Percentiles rank a stretch among this genome's conserved stretches.
These are phyloP conservation scores for Penicillium sp. DNA, from an alignment of 2,329 filamentous ascomycete species.

Conservation along the genomic window DNA sequence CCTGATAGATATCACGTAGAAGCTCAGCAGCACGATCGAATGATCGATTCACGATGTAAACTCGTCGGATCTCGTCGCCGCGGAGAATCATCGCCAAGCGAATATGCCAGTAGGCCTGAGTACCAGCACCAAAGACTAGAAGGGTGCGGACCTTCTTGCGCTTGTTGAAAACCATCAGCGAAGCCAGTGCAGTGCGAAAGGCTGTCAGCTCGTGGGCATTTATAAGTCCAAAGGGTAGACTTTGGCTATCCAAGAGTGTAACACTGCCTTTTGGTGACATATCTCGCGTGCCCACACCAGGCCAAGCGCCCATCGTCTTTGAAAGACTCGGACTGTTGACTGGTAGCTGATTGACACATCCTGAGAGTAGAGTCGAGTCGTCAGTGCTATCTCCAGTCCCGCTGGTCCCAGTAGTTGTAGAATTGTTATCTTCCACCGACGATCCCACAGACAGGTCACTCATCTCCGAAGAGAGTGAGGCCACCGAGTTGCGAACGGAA, in stretches of 20 bases:
- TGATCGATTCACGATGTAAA: conserved; percentile 77
- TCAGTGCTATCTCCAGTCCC: conserved; percentile 20
- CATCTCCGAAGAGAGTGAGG: conserved; percentile 35
- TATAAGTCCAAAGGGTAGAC: conserved; percentile 60
- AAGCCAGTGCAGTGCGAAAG: conserved; percentile 64
- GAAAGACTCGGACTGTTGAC: conserved; percentile 25
- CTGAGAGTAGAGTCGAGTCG: conserved; percentile 29
- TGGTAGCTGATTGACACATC: conserved; percentile 31
- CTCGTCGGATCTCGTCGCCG: conserved; percentile 65
- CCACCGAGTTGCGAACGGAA: conserved; percentile 31
- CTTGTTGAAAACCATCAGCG: conserved; percentile 59
- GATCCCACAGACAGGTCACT: conserved; percentile 36
- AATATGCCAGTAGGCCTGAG: conserved; percentile 93
- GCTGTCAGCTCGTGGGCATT: conserved; percentile 68
- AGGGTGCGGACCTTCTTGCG: conserved; percentile 71
- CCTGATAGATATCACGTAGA: conserved; percentile 55
- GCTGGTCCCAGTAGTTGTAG: conserved; percentile 12
- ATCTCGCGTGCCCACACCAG: conserved; percentile 34
- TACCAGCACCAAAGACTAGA: conserved; percentile 81
- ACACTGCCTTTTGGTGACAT: conserved; percentile 57
- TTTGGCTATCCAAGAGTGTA: conserved; percentile 57
- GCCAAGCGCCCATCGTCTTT: conserved; percentile 34
- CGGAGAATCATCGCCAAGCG: conserved; percentile 72
- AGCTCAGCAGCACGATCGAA: conserved; percentile 47
- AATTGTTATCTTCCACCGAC: conserved; percentile 29